A percentile compares a stretch with the other conserved stretches of the same genome.
phyloP scores from a whole-genome alignment of 1,284 basidiomycete species.

The Sanghuangporus sanghuang region DNA sequence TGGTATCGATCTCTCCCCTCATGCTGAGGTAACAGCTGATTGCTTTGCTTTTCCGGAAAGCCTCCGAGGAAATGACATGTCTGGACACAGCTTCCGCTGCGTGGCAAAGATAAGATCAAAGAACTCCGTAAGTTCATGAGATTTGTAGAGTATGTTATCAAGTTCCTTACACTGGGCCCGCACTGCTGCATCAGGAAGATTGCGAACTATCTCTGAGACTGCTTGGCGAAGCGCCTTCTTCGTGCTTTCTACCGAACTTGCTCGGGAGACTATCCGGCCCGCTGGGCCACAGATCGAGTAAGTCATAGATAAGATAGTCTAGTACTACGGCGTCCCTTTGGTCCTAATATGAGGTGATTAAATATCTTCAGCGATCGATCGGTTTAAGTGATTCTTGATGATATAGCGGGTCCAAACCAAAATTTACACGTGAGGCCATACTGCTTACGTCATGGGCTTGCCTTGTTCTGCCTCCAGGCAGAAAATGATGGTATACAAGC shows the following conservation, averaged over 20 bases:
- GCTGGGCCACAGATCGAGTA: background rate
- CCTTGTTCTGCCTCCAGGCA: too few relatives aligned
- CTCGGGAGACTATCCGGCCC: background rate
- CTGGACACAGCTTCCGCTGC: slow-evolving; percentile 50
- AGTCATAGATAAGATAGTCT: background rate
- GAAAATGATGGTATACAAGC: too few relatives aligned
- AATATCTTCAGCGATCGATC: too few relatives aligned
- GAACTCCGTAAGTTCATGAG: background rate
- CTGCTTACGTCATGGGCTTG: too few relatives aligned
- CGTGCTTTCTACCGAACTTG: background rate
- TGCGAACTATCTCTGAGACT: slow-evolving; percentile 38
- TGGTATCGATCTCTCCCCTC: slow-evolving; percentile 63
- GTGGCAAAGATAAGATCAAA: slow-evolving; percentile 1
- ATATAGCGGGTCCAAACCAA: too few relatives aligned
- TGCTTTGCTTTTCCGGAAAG: slow-evolving; percentile 43
- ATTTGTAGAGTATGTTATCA: background rate
- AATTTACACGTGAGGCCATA: too few relatives aligned
- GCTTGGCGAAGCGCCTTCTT: slow-evolving; percentile 52
- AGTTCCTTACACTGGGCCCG: slow-evolving; percentile 52
- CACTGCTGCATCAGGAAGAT: slow-evolving; percentile 39
- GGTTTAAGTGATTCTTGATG: too few relatives aligned
- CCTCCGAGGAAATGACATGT: slow-evolving; percentile 42
- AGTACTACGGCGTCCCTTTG: too few relatives aligned
- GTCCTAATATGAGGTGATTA: too few relatives aligned
- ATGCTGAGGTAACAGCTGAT: slow-evolving; percentile 77